phyloP scores from a whole-genome alignment of 2,329 filamentous ascomycete genomes.

The Fusarium heterosporum region DNA sequence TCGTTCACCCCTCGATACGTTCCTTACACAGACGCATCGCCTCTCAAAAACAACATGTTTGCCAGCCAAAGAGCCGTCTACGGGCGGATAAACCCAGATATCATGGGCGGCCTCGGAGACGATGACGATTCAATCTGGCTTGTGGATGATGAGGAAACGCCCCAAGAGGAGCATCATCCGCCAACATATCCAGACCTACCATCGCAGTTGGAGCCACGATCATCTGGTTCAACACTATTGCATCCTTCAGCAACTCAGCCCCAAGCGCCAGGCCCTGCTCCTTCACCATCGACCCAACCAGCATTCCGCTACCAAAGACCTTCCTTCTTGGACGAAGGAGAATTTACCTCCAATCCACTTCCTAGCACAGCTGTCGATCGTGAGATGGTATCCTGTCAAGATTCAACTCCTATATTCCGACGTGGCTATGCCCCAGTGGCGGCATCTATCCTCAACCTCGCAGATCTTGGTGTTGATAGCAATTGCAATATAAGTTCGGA shows the following conservation, averaged over 20 bases:
- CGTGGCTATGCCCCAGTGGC: slow-evolving; percentile 40
- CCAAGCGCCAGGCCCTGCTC: slow-evolving; percentile 25
- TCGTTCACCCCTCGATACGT: slow-evolving; percentile 38
- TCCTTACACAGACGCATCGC: slow-evolving; percentile 41
- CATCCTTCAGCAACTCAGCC: slow-evolving; percentile 3
- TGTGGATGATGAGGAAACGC: slow-evolving; percentile 47
- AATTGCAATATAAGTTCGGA: slow-evolving; percentile 1
- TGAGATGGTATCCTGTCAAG: slow-evolving; percentile 3
- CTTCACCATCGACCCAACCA: slow-evolving; percentile 14
- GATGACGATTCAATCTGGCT: slow-evolving; percentile 49
- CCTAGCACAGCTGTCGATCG: background rate
- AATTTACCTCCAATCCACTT: slow-evolving; percentile 19
- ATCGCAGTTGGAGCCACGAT: slow-evolving; percentile 27
- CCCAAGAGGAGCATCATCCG: slow-evolving; percentile 19
- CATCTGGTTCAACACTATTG: slow-evolving; percentile 23
- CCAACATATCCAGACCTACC: background rate
- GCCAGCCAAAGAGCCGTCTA: slow-evolving; percentile 44
- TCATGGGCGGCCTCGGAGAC: slow-evolving; percentile 49
- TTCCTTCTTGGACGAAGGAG: slow-evolving; percentile 39
- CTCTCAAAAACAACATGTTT: slow-evolving; percentile 48
- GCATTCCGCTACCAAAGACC: slow-evolving; percentile 38
- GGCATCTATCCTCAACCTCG: slow-evolving; percentile 36
- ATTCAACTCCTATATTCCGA: slow-evolving; percentile 1
- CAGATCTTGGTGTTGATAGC: slow-evolving; percentile 18
- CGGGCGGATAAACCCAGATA: slow-evolving; percentile 48